Conservation (phyloP, 257 asterid genomes). For the Salvia rosmarinus region DNA sequence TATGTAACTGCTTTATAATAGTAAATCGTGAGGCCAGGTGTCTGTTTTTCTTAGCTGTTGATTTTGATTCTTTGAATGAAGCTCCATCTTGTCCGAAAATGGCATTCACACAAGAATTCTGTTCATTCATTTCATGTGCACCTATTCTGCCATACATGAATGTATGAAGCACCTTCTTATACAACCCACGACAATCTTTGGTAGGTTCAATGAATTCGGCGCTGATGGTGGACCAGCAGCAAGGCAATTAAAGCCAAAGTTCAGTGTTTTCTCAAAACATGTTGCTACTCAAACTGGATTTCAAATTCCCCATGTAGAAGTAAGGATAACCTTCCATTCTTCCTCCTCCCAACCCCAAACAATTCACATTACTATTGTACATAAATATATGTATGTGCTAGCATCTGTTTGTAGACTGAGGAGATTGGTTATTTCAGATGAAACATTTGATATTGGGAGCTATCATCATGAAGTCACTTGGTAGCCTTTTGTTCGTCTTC, state of each 20-base stretch:
- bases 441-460: slow-evolving; percentile 72
- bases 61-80: slow-evolving; percentile 15
- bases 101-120: background rate
- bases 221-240: slow-evolving; percentile 85
- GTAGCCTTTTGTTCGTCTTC: slow-evolving; percentile 75
- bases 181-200: slow-evolving; percentile 4
- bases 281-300: slow-evolving; percentile 61
- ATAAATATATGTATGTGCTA: background rate
- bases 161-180: slow-evolving; percentile 12
- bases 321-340: slow-evolving; percentile 35
- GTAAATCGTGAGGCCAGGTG: background rate
- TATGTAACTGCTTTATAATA: background rate
- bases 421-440: slow-evolving; percentile 47
- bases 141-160: background rate
- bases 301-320: slow-evolving; percentile 67
- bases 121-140: background rate
- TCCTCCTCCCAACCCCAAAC: background rate
- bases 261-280: slow-evolving; percentile 63
- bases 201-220: slow-evolving; percentile 76
- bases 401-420: background rate
- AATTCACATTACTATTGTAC: background rate
- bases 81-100: background rate
- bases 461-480: slow-evolving; percentile 65
- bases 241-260: slow-evolving; percentile 63
- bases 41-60: background rate